These are phyloP conservation scores for Termitomyces sp. DNA, from an alignment of 768 basidiomycete species.

Conservation along the genomic window DNA sequence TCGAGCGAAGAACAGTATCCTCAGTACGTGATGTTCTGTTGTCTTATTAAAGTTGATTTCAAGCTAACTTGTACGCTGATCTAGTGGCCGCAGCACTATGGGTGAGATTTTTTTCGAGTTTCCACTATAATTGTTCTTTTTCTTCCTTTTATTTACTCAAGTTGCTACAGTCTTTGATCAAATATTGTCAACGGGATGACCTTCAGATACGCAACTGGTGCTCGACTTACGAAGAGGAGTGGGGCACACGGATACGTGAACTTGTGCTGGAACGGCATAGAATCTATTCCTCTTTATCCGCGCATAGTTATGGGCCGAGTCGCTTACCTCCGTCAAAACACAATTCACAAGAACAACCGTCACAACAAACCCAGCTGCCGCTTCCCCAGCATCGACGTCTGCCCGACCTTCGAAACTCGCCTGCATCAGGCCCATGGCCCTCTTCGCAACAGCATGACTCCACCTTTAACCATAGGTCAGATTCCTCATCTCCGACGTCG, in stretches of 20 bases:
- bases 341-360: constrained; percentile 15
- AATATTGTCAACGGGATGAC: constrained; percentile 56
- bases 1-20: constrained; percentile 42
- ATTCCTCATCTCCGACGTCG: constrained; percentile 23
- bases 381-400: constrained; percentile 21
- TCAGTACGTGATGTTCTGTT: constrained; percentile 26
- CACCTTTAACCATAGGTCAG: constrained; percentile 18
- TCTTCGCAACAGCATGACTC: constrained; percentile 25
- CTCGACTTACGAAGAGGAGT: constrained; percentile 57
- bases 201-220: constrained; percentile 52
- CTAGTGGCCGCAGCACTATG: constrained; percentile 58
- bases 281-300: constrained; percentile 20
- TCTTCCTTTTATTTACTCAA: constrained; percentile 2
- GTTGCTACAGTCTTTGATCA: constrained; percentile 51
- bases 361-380: constrained; percentile 14
- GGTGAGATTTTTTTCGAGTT: constrained; percentile 36
- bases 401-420: constrained; percentile 25
- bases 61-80: background rate
- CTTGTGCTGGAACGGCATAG: constrained; percentile 34
- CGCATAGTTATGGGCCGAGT: constrained; percentile 20
- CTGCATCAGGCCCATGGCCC: constrained; percentile 19
- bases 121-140: constrained; percentile 1
- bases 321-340: constrained; percentile 3
- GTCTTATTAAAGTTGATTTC: background rate
- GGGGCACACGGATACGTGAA: constrained; percentile 57